Evolutionary conservation across 1,139 yeast species (phyloP), one percentile per base, ranked within the genome.

Genomic region (Blastobotrys serpentis): DNA sequence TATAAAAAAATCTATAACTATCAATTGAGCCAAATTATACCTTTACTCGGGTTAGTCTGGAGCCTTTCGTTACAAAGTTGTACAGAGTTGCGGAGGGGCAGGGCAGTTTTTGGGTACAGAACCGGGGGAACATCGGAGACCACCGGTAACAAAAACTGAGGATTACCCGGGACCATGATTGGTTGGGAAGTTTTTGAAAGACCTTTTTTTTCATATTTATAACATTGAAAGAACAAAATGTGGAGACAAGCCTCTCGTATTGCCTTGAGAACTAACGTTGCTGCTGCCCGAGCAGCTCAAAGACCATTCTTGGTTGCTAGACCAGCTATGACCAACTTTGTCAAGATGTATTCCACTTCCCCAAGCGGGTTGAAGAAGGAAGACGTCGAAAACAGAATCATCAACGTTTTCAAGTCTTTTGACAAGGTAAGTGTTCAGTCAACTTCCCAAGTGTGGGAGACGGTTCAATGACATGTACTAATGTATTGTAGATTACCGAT

Each of bases 331-430:
- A 29, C 42, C 43, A 42, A 36, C 40, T 34, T 25, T 17, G 38
- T 48, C 22, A 48, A 50, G 43, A 23, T 29, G 30, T 50, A 50
- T 45, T 39, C 47, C 36, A 40, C 36, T 16, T 30, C 17, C 17
- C 44, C 49, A 11, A 23, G 42, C 23, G 48, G 49, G 16, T 22
- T 50, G 45, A 36, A 29, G 37, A 46, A 47, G 43, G 40, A 32
- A 16, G 76, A 82, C 47, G 86, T 89, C 53, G 79, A 78, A 65
- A 84, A 81, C 67, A 79, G 96, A 72, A 78, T 87, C 57, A 67
- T 86, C 56, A 89, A 84, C 63, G 79, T 88, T 58, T 78, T 87
- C 67, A 87, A 84, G 73, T 84, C 89, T 14, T 86, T 82, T 67
- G 89, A 82, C 65, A 86, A 85, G 70, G 79, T 82, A 72, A 70